phyloP scores from a whole-genome alignment of 2,329 filamentous ascomycete genomes.

The Claviceps sp. region DNA sequence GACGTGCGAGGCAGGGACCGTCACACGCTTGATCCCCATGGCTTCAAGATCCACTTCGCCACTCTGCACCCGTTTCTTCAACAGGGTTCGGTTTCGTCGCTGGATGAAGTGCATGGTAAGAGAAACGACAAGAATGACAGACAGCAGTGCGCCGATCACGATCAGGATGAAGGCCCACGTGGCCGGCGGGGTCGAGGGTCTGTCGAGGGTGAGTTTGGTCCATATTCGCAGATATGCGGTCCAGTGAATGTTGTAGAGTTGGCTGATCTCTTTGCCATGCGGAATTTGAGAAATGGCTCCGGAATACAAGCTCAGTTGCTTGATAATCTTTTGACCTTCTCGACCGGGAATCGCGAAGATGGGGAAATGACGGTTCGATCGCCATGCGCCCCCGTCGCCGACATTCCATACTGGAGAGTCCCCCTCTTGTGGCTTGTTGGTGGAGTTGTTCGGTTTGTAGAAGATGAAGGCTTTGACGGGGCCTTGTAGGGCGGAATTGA shows the following conservation, averaged over 20 bases:
- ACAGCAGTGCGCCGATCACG: slow-evolving; percentile 57
- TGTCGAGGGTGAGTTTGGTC: slow-evolving; percentile 37
- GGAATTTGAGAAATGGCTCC: slow-evolving; percentile 54
- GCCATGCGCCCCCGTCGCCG: slow-evolving; percentile 59
- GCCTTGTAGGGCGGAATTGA: slow-evolving; percentile 45
- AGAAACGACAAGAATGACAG: slow-evolving; percentile 54
- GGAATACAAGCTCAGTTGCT: slow-evolving; percentile 61
- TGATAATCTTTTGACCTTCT: slow-evolving; percentile 55
- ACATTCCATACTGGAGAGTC: slow-evolving; percentile 58
- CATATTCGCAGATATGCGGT: slow-evolving; percentile 48
- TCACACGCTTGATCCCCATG: slow-evolving; percentile 70
- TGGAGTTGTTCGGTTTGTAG: slow-evolving; percentile 43
- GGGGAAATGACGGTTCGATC: slow-evolving; percentile 55
- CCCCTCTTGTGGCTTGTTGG: slow-evolving; percentile 49
- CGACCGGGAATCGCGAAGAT: slow-evolving; percentile 67
- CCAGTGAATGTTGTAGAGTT: slow-evolving; percentile 39
- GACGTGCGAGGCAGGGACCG: slow-evolving; percentile 59
- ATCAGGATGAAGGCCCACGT: slow-evolving; percentile 70
- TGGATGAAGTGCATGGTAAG: slow-evolving; percentile 67
- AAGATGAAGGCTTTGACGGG: slow-evolving; percentile 51
- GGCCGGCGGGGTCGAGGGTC: slow-evolving; percentile 43
- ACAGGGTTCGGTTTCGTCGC: slow-evolving; percentile 49
- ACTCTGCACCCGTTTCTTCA: slow-evolving; percentile 56
- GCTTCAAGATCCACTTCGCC: slow-evolving; percentile 81
- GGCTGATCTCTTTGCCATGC: slow-evolving; percentile 40